phyloP scores from a whole-genome alignment of 106 monocot species.

The Platanthera zijinensis region DNA sequence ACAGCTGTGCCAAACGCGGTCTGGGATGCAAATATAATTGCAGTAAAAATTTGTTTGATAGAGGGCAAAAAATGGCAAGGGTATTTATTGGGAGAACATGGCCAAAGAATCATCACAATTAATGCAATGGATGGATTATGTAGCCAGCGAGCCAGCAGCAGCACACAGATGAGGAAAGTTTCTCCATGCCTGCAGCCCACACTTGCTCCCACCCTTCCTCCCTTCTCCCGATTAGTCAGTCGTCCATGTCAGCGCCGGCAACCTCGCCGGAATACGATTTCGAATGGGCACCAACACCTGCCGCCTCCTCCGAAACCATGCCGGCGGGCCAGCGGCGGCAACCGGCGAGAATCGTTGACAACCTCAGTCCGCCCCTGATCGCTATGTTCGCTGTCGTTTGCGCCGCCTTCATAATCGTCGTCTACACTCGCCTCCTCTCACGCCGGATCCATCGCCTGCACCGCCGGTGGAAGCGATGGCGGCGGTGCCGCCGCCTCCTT shows the following conservation, averaged over 20 bases:
- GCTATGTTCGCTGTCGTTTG: conserved; percentile 80
- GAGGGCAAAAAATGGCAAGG: no score
- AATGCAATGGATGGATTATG: background rate
- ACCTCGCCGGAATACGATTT: conserved; percentile 16
- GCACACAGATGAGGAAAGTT: background rate
- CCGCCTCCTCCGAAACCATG: background rate
- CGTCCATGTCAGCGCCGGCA: conserved; percentile 26
- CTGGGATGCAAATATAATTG: no score
- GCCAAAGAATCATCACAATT: background rate
- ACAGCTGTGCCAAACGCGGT: no score
- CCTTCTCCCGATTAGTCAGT: background rate
- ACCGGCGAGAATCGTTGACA: conserved; percentile 1
- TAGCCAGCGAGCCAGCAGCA: background rate
- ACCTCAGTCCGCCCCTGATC: conserved; percentile 67
- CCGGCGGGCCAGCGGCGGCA: background rate
- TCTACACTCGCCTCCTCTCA: conserved; percentile 58
- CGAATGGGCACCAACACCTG: conserved; percentile 17
- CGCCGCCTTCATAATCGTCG: conserved; percentile 64
- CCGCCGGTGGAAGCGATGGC: conserved; percentile 13
- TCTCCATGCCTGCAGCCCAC: background rate
- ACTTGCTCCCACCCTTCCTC: background rate
- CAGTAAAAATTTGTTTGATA: no score
- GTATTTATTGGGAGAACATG: no score
- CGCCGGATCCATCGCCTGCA: conserved; percentile 29
- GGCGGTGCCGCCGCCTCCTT: conserved; percentile 28